Percentiles rank a stretch among this genome's conserved stretches.
These are phyloP conservation scores for Trifolium repens DNA, from an alignment of 306 rosid species.

Conservation along the genomic window DNA sequence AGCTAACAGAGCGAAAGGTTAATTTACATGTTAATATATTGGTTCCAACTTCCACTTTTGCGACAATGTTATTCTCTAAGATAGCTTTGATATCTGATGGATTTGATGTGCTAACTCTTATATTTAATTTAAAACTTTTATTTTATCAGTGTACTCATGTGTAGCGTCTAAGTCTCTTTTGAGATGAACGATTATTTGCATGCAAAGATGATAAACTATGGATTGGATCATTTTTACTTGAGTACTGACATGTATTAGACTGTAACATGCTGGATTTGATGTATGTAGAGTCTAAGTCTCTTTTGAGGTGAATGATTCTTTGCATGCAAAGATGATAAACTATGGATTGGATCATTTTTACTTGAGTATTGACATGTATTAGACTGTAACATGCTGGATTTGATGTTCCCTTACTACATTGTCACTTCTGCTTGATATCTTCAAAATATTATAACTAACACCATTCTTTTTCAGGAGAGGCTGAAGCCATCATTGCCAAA, in stretches of 20 bases:
- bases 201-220: slow-evolving; percentile 29
- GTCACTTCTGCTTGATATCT: slow-evolving; percentile 34
- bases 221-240: slow-evolving; percentile 20
- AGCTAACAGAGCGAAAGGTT: slow-evolving; percentile 81
- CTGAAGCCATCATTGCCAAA: slow-evolving; percentile 90
- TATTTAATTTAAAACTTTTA: slow-evolving; percentile 11
- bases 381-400: slow-evolving; percentile 11
- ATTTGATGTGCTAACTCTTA: slow-evolving; percentile 30
- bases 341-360: slow-evolving; percentile 21
- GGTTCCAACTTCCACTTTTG: slow-evolving; percentile 28
- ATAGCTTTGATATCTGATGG: slow-evolving; percentile 31
- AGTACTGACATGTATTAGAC: slow-evolving; percentile 24
- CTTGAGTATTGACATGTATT: slow-evolving; percentile 27
- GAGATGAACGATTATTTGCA: slow-evolving; percentile 13
- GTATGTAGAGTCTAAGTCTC: slow-evolving; percentile 16
- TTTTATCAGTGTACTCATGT: slow-evolving; percentile 13
- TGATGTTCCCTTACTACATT: slow-evolving; percentile 35
- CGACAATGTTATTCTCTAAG: slow-evolving; percentile 24
- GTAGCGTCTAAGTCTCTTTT: slow-evolving; percentile 28
- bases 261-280: slow-evolving; percentile 27
- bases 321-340: slow-evolving; percentile 32
- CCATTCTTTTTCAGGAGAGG: slow-evolving; percentile 74
- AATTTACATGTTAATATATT: slow-evolving; percentile 31
- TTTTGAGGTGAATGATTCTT: slow-evolving; percentile 15
- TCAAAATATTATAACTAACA: slow-evolving; percentile 27